These are phyloP conservation scores for Lumnitzera littorea DNA, from an alignment of 345 rosid genomes.

Conservation along the genomic window DNA sequence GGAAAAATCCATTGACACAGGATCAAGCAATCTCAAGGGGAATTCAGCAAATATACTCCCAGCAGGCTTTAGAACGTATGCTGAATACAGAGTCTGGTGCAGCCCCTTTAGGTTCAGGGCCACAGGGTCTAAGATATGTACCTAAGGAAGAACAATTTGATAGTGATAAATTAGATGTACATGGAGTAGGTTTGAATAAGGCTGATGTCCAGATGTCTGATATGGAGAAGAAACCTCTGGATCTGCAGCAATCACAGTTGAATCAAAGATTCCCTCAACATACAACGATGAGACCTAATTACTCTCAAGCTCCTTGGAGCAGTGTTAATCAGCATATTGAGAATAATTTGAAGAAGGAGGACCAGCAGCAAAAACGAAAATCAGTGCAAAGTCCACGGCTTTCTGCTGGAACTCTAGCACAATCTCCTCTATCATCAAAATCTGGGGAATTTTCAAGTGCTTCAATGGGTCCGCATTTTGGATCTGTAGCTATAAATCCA, in stretches of 20 bases:
- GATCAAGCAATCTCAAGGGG: constrained; percentile 56
- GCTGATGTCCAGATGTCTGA: constrained; percentile 43
- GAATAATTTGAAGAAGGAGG: constrained; percentile 65
- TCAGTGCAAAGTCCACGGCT: constrained; percentile 78
- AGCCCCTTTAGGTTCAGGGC: constrained; percentile 49
- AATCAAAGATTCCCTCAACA: constrained; percentile 59
- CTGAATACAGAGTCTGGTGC: constrained; percentile 59
- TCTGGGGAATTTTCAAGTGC: constrained; percentile 95
- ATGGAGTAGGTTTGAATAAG: constrained; percentile 33
- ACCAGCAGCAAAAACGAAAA: constrained; percentile 67
- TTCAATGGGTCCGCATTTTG: constrained; percentile 75
- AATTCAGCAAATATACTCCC: constrained; percentile 63
- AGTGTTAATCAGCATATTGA: constrained; percentile 59
- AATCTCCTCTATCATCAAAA: constrained; percentile 89
- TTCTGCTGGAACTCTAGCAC: constrained; percentile 72
- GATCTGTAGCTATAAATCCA: constrained; percentile 41
- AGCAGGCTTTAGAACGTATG: constrained; percentile 59
- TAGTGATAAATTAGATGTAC: constrained; percentile 48
- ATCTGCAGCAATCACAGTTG: constrained; percentile 43
- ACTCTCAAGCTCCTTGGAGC: constrained; percentile 63
- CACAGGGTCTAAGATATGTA: constrained; percentile 45
- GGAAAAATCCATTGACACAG: constrained; percentile 55
- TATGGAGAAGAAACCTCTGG: constrained; percentile 51
- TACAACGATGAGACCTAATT: constrained; percentile 42
- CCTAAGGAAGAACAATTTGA: constrained; percentile 80